Evolutionary conservation across 1,139 yeast species (phyloP).

Genomic region (Geotrichum cucujoidarum): DNA sequence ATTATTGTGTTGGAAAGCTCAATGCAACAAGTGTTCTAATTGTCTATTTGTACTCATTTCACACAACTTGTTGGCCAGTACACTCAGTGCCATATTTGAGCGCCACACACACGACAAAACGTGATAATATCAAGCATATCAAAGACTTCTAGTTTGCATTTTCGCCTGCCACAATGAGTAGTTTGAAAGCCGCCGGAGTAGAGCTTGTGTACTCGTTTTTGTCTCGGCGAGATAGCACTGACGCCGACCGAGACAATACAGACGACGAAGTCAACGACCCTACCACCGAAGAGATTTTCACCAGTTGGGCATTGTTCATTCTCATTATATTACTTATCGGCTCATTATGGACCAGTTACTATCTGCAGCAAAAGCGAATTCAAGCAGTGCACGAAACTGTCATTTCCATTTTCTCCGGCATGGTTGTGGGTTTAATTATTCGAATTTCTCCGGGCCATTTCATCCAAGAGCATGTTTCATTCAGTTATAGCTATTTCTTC

Average conservation of each 20-base stretch:
- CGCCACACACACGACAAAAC: no score
- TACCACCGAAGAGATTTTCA: slow-evolving; percentile 90
- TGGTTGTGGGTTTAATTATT: slow-evolving; percentile 89
- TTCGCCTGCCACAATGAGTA: slow-evolving; percentile 6
- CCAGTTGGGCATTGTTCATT: slow-evolving; percentile 95
- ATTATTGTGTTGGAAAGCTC: no score
- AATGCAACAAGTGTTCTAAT: no score
- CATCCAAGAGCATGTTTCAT: slow-evolving; percentile 94
- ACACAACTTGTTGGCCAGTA: not conserved
- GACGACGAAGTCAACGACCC: slow-evolving; percentile 76
- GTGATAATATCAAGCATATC: no score
- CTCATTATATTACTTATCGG: slow-evolving; percentile 72
- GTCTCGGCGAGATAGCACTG: slow-evolving; percentile 36
- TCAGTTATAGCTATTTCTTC: slow-evolving; percentile 90
- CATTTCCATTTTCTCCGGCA: slow-evolving; percentile 89
- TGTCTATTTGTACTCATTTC: no score
- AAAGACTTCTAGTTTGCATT: no score
- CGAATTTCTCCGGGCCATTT: slow-evolving; percentile 92
- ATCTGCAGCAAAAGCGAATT: slow-evolving; percentile 82
- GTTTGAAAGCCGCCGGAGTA: slow-evolving; percentile 10
- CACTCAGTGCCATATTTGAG: not conserved
- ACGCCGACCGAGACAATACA: slow-evolving; percentile 39
- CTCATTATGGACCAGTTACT: slow-evolving; percentile 93
- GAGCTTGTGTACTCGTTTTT: slow-evolving; percentile 17
- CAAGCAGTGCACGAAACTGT: slow-evolving; percentile 97